Conservation (phyloP, 371 early-diverging fungal species). For the Mucor velutinosus region DNA sequence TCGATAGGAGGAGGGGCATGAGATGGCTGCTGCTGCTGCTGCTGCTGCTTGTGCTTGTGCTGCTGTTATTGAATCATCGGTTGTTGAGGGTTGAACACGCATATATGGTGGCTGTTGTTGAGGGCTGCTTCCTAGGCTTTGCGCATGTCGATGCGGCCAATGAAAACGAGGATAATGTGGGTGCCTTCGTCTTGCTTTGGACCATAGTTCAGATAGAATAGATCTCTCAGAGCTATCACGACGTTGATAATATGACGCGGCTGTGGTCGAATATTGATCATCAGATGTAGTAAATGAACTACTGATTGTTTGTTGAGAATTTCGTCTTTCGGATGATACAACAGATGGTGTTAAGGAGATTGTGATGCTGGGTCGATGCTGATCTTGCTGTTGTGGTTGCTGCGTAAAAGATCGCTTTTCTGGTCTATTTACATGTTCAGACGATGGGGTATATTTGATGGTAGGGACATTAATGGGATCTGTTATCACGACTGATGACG, state of each 20-base stretch:
- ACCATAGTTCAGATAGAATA: slow-evolving; percentile 38
- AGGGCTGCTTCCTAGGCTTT: neutral
- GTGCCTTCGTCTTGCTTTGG: slow-evolving; percentile 33
- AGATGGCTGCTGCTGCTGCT: slow-evolving; percentile 7
- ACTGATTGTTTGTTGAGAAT: slow-evolving; percentile 35
- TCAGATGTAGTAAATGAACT: slow-evolving; percentile 31
- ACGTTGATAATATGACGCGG: slow-evolving; percentile 26
- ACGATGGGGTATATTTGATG: slow-evolving; percentile 2
- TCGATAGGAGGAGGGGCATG: slow-evolving; percentile 10
- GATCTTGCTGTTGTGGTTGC: neutral
- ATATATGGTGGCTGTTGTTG: neutral
- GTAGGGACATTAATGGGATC: slow-evolving; percentile 1
- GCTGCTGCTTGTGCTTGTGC: slow-evolving; percentile 1
- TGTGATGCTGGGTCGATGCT: slow-evolving; percentile 21
- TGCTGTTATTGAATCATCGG: slow-evolving; percentile 19
- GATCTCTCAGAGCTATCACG: slow-evolving; percentile 31
- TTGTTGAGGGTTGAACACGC: neutral
- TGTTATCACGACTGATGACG: neutral
- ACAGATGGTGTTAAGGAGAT: slow-evolving; percentile 1
- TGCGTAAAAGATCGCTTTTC: neutral
- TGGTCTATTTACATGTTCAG: neutral
- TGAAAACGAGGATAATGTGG: slow-evolving; percentile 40
- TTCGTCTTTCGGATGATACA: slow-evolving; percentile 26
- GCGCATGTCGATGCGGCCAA: slow-evolving; percentile 6
- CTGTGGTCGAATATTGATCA: slow-evolving; percentile 31